Conservation (phyloP, 768 basidiomycete genomes). For the Lactarius akahatsu region DNA sequence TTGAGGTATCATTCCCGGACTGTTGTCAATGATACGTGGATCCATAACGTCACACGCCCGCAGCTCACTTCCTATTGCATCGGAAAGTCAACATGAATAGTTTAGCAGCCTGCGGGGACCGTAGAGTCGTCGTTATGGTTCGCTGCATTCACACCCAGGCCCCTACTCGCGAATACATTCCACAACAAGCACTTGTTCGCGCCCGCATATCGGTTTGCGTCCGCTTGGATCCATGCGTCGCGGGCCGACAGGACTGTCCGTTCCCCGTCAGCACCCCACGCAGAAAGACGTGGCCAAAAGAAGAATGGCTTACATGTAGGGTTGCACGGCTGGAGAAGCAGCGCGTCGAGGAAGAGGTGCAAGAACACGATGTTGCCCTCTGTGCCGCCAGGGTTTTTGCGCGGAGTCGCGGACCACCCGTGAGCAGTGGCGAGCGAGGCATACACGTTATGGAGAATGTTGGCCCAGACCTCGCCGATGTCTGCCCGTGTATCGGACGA, state of each 20-base stretch:
- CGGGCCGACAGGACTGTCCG: conserved; percentile 45
- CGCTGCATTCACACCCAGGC: conserved; percentile 45
- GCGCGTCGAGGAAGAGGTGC: conserved; percentile 50
- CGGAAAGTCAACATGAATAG: background rate
- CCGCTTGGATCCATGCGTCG: conserved; percentile 54
- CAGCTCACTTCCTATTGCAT: too few relatives aligned
- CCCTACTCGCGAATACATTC: conserved; percentile 49
- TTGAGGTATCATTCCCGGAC: background rate
- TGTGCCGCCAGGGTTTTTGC: conserved; percentile 41
- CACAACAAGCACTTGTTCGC: conserved; percentile 47
- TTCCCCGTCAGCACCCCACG: background rate
- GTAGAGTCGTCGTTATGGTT: conserved; percentile 36
- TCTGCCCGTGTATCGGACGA: conserved; percentile 29
- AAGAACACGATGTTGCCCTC: conserved; percentile 53
- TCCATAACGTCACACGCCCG: too few relatives aligned
- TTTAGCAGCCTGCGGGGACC: conserved; percentile 36
- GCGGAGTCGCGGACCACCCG: conserved; percentile 38
- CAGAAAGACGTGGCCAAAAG: background rate
- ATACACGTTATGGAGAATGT: conserved; percentile 42
- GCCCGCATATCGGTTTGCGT: conserved; percentile 47
- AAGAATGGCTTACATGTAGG: conserved; percentile 45
- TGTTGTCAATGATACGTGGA: too few relatives aligned
- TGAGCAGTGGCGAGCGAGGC: conserved; percentile 35
- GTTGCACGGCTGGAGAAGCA: conserved; percentile 48
- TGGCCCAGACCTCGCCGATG: conserved; percentile 61